phyloP scores from a whole-genome alignment of 2,329 filamentous ascomycete species.

The Cytospora schulzeri region DNA sequence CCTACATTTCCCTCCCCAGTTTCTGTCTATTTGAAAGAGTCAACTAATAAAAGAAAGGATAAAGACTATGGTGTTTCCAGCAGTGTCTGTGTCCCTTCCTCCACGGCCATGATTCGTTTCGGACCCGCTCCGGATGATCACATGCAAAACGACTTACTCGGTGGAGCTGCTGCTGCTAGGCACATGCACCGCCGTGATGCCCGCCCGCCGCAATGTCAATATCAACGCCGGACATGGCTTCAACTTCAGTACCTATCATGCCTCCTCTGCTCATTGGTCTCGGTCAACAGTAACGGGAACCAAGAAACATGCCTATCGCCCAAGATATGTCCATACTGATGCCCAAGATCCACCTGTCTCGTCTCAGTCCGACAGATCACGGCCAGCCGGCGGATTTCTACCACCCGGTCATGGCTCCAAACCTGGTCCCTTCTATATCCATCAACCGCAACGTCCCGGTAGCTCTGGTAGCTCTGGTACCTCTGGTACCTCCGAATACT shows the following conservation, averaged over 20 bases:
- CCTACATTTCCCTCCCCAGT: background rate
- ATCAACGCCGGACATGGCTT: background rate
- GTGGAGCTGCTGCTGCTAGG: conserved; percentile 17
- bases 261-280: no score
- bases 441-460: background rate
- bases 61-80: no score
- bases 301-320: background rate
- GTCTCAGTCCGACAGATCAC: background rate
- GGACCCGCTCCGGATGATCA: conserved; percentile 26
- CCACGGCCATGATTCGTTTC: conserved; percentile 14
- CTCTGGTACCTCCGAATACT: background rate
- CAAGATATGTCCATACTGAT: background rate
- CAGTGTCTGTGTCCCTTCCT: no score
- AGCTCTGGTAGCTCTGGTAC: no score
- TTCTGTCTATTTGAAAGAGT: background rate
- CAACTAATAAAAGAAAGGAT: no score
- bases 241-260: no score
- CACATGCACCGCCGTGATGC: conserved; percentile 10
- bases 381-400: background rate
- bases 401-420: background rate
- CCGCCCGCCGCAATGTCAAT: background rate
- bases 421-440: background rate
- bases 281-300: no score
- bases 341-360: background rate
- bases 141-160: conserved; percentile 15